Evolutionary conservation across 2,329 filamentous ascomycete species (phyloP).

Genomic region (Echinosphaeria canescens): DNA sequence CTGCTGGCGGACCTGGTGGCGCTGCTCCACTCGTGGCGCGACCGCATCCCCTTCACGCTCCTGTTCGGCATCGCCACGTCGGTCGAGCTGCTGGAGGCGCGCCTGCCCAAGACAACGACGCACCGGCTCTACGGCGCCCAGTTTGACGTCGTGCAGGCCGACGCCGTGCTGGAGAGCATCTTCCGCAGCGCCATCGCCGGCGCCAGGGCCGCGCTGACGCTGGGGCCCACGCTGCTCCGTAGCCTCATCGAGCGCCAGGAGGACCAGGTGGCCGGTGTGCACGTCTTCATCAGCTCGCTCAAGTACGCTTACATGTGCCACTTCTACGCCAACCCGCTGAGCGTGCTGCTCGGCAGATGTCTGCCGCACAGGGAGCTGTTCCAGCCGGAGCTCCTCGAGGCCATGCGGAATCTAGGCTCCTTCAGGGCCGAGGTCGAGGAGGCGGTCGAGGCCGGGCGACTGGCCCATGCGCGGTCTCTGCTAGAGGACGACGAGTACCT

Average conservation of each 20-base stretch:
- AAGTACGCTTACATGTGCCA: constrained; percentile 79
- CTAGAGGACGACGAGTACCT: constrained; percentile 39
- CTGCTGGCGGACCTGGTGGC: constrained; percentile 52
- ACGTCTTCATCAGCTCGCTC: constrained; percentile 46
- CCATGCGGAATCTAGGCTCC: constrained; percentile 45
- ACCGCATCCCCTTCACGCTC: constrained; percentile 56
- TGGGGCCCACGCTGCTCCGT: constrained; percentile 41
- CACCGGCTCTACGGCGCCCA: constrained; percentile 46
- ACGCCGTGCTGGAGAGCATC: constrained; percentile 49
- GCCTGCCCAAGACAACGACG: constrained; percentile 46
- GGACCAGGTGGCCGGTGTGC: constrained; percentile 57
- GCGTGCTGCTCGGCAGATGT: constrained; percentile 40
- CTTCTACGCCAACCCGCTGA: constrained; percentile 61
- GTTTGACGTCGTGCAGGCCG: constrained; percentile 58
- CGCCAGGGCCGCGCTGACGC: constrained; percentile 28
- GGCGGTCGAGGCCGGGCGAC: constrained; percentile 18
- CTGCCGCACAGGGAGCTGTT: constrained; percentile 16
- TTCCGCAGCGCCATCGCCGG: constrained; percentile 44
- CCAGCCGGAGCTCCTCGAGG: constrained; percentile 40
- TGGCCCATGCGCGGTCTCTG: constrained; percentile 22
- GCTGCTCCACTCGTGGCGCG: constrained; percentile 46
- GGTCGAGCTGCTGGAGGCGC: constrained; percentile 56
- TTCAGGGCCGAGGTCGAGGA: constrained; percentile 35
- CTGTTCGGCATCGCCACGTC: constrained; percentile 69
- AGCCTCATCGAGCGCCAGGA: constrained; percentile 49